Conservation (phyloP, 1,139 yeast species). For the Yamadazyma dendronema region DNA sequence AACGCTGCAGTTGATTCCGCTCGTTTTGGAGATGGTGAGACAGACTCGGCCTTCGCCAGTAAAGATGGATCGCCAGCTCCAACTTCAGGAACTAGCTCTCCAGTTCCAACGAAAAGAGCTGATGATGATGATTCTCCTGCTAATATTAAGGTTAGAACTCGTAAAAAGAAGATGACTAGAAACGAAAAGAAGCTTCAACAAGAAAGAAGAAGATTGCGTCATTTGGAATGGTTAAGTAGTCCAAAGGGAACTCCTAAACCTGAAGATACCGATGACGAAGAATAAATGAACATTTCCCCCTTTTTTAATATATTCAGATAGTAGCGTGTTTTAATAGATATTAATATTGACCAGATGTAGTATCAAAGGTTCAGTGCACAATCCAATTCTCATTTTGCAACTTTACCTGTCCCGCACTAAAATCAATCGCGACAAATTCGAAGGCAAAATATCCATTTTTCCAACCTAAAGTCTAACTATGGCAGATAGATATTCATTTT, state of each 20-base stretch:
- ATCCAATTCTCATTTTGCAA: too few species aligned
- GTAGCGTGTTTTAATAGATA: background rate
- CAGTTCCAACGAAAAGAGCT: conserved; percentile 42
- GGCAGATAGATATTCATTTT: conserved; percentile 98
- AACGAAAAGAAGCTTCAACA: conserved; percentile 90
- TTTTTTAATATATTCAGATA: background rate
- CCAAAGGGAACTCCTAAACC: conserved; percentile 98
- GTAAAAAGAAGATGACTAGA: conserved; percentile 96
- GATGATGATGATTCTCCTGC: conserved; percentile 92
- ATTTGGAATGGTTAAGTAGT: conserved; percentile 90
- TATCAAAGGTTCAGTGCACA: background rate
- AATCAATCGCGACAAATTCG: conserved; percentile 5
- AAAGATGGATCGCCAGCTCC: conserved; percentile 17
- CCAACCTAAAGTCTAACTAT: conserved; percentile 32
- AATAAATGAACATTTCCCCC: conserved; percentile 21
- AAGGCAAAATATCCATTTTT: conserved; percentile 8
- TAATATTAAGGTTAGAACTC: conserved; percentile 83
- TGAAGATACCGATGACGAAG: conserved; percentile 89
- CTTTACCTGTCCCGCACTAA: too few species aligned
- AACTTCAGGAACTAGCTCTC: background rate
- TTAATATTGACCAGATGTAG: too few species aligned
- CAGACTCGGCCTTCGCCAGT: conserved; percentile 22
- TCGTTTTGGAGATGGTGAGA: conserved; percentile 71
- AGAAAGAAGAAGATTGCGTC: conserved; percentile 91
- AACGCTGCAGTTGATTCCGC: conserved; percentile 68